These are phyloP conservation scores for Leccinellum luteum DNA, from an alignment of 768 basidiomycete species.

Conservation along the genomic window DNA sequence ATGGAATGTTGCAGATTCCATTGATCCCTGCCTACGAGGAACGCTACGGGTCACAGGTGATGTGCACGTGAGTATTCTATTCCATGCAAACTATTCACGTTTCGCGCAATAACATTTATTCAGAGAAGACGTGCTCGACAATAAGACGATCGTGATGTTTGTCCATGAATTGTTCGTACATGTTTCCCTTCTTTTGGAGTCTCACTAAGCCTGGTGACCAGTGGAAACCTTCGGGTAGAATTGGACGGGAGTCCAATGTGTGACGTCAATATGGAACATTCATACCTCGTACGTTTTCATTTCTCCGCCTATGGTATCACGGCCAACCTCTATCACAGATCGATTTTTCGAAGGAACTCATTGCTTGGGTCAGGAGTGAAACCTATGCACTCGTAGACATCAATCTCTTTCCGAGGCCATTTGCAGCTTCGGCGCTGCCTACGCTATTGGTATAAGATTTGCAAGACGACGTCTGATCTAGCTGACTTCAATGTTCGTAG, in stretches of 20 bases:
- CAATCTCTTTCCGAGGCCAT: constrained; percentile 73
- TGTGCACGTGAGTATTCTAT: constrained; percentile 78
- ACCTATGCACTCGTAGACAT: constrained; percentile 81
- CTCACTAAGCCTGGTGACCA: constrained; percentile 29
- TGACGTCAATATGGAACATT: constrained; percentile 75
- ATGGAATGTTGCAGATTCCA: constrained; percentile 80
- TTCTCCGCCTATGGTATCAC: neutral
- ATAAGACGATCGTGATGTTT: constrained; percentile 78
- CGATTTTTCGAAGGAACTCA: constrained; percentile 77
- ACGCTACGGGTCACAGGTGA: constrained; percentile 77
- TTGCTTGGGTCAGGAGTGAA: constrained; percentile 69
- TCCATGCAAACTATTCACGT: neutral
- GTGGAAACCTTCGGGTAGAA: constrained; percentile 86
- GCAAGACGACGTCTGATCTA: neutral
- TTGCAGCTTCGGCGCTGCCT: constrained; percentile 24
- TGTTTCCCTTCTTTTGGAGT: neutral
- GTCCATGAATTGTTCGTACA: constrained; percentile 89
- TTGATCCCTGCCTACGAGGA: constrained; percentile 68
- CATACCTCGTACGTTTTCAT: constrained; percentile 64
- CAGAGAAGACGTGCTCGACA: constrained; percentile 77
- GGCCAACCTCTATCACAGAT: constrained; percentile 51
- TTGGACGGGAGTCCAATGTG: constrained; percentile 70
- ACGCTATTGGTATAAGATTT: constrained; percentile 32
- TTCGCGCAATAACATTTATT: constrained; percentile 1
- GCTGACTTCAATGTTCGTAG: constrained; percentile 21